A percentile compares a stretch with the other conserved stretches of the same genome.
Conservation (phyloP, 2,329 filamentous ascomycete species). For the Colletotrichum sp. region DNA sequence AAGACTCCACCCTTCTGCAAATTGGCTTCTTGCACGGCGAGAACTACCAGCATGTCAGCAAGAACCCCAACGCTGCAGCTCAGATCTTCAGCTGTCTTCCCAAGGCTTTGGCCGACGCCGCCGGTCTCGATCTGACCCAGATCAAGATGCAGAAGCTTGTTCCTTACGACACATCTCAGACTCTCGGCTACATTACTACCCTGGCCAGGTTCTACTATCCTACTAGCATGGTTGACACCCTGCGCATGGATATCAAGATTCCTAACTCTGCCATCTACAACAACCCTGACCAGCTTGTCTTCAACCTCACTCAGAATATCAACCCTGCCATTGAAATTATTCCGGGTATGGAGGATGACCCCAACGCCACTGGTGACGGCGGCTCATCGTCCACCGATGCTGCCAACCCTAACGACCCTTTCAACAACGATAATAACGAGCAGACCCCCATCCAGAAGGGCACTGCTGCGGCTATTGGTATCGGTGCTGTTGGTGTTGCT, state of each 20-base stretch:
- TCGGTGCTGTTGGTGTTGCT: conserved; percentile 79
- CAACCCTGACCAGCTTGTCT: conserved; percentile 68
- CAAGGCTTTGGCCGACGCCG: conserved; percentile 68
- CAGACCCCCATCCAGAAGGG: conserved; percentile 65
- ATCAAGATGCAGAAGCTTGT: conserved; percentile 74
- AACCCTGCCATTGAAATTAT: conserved; percentile 80
- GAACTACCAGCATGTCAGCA: conserved; percentile 84
- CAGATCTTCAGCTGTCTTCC: conserved; percentile 88
- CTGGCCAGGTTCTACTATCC: conserved; percentile 75
- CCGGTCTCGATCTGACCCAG: conserved; percentile 59
- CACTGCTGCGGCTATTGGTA: conserved; percentile 72
- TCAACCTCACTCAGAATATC: conserved; percentile 78
- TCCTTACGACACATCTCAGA: conserved; percentile 74
- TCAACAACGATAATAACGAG: conserved; percentile 47
- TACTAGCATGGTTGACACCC: conserved; percentile 67
- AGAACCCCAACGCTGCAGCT: conserved; percentile 72
- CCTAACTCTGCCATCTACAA: conserved; percentile 79
- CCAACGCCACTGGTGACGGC: conserved; percentile 42
- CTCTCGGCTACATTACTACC: conserved; percentile 82
- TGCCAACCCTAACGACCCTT: conserved; percentile 45
- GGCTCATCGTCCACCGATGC: conserved; percentile 39
- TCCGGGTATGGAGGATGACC: conserved; percentile 46
- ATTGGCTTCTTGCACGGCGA: conserved; percentile 82
- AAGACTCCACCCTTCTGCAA: conserved; percentile 76
- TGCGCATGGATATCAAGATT: conserved; percentile 73